Evolutionary conservation across 2,329 filamentous ascomycete genomes (phyloP).

Genomic region (Hymenoscyphus fraxineus): DNA sequence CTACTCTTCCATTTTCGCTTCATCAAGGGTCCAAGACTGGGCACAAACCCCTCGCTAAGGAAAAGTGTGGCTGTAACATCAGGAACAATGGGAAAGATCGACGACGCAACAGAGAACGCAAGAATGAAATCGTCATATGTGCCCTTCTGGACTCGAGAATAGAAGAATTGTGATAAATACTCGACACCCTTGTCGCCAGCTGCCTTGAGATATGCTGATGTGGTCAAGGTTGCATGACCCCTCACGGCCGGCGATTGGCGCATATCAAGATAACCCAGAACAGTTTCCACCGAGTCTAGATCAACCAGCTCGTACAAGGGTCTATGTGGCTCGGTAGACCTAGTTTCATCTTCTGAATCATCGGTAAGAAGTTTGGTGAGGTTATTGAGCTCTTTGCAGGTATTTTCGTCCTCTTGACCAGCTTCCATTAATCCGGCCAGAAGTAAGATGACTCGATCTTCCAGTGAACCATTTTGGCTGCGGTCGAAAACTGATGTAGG

Average conservation of each 20-base stretch:
- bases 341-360: constrained; percentile 30
- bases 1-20: constrained; percentile 77
- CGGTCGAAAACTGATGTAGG: constrained; percentile 11
- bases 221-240: constrained; percentile 76
- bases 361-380: constrained; percentile 60
- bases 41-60: constrained; percentile 81
- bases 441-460: constrained; percentile 42
- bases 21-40: constrained; percentile 71
- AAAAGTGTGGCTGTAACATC: constrained; percentile 74
- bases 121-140: constrained; percentile 86
- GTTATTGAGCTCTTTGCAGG: constrained; percentile 53
- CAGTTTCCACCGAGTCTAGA: constrained; percentile 73
- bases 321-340: constrained; percentile 34
- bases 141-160: constrained; percentile 63
- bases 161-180: constrained; percentile 71
- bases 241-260: constrained; percentile 69
- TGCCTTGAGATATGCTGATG: constrained; percentile 78
- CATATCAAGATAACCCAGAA: constrained; percentile 84
- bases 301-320: constrained; percentile 56
- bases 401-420: constrained; percentile 75
- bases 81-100: constrained; percentile 81
- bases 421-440: constrained; percentile 89
- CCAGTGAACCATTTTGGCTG: constrained; percentile 27
- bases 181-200: constrained; percentile 67
- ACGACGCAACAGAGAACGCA: constrained; percentile 87